Evolutionary conservation across 2,329 filamentous ascomycete genomes (phyloP), one percentile per base, ranked within the genome.

Genomic region (Acrocalymma vagum): DNA sequence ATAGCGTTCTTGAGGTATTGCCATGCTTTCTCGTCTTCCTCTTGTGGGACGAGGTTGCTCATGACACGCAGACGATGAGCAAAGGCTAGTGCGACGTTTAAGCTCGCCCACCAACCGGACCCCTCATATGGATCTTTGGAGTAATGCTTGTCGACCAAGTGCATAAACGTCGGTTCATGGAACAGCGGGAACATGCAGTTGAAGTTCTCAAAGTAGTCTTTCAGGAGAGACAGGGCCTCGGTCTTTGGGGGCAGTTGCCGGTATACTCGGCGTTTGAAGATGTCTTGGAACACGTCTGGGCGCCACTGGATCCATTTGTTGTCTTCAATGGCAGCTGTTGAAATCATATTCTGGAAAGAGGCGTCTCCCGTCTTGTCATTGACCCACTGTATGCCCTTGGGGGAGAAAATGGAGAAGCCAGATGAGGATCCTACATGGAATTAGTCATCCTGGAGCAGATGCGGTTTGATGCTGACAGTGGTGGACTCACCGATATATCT

Each of bases 101-200:
- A 79, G 70, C 91, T 95, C 5, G 94, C 94, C 93, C 94, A 99
- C 94, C 94, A 99, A 3, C 94, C 94, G 5, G 91, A 95, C 18
- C 93, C 92, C 65, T 95, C 86, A 55, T 96, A 97, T 1, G 93
- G 93, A 55, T 97, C 89, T 33, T 85, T 77, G 1, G 91, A 95
- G 70, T 97, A 99, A 66, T 97, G 93, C 55, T 88, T 85, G 63
- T 97, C 91, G 21, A 96, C 91, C 5, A 97, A 78, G 64, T 96
- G 92, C 90, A 97, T 97, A 65, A 99, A 99, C 0, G 94, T 97
- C 1, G 93, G 92, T 68, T 96, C 92, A 69, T 99, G 94, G 63
- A 96, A 99, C 4, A 99, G 78, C 5, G 94, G 94, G 64, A 97
- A 96, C 82, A 97, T 93, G 82, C 90, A 94, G 75, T 99, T 99